Percentiles rank a stretch among this genome's conserved stretches.
Conservation (phyloP, 495 filamentous ascomycete species). For the Talaromyces wortmannii region DNA sequence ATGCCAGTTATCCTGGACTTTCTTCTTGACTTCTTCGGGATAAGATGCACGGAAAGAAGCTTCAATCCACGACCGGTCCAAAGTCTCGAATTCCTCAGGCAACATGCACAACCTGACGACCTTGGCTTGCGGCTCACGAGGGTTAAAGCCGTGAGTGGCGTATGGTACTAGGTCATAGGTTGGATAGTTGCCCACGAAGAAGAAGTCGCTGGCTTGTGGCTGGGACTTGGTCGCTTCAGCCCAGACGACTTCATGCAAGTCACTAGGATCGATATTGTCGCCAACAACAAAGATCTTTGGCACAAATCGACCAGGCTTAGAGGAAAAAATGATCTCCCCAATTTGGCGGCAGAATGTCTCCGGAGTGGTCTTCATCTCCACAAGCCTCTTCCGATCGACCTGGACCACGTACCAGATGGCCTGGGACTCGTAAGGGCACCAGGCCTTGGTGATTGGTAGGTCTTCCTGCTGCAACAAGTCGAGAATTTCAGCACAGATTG, state of each 20-base stretch:
- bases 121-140: constrained; percentile 5
- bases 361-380: constrained; percentile 12
- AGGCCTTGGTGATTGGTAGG: constrained; percentile 15
- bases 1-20: constrained; percentile 7
- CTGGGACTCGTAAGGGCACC: constrained; percentile 20
- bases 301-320: constrained; percentile 18
- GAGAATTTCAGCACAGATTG: constrained; percentile 19
- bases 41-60: constrained; percentile 14
- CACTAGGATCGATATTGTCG: constrained; percentile 19
- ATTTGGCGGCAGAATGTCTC: constrained; percentile 12
- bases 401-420: constrained; percentile 19
- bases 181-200: constrained; percentile 17
- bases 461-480: constrained; percentile 19
- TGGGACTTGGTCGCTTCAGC: constrained; percentile 22
- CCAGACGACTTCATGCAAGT: constrained; percentile 20
- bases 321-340: constrained; percentile 15
- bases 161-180: constrained; percentile 19
- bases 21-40: constrained; percentile 9
- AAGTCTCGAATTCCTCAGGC: constrained; percentile 11
- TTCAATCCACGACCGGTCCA: constrained; percentile 7
- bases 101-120: constrained; percentile 14
- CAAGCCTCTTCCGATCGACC: constrained; percentile 14
- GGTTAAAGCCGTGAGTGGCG: constrained; percentile 9
- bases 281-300: constrained; percentile 17
- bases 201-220: constrained; percentile 17